Evolutionary conservation across 352 stramenopile species (phyloP).

Genomic region (Pythium monospermum): DNA sequence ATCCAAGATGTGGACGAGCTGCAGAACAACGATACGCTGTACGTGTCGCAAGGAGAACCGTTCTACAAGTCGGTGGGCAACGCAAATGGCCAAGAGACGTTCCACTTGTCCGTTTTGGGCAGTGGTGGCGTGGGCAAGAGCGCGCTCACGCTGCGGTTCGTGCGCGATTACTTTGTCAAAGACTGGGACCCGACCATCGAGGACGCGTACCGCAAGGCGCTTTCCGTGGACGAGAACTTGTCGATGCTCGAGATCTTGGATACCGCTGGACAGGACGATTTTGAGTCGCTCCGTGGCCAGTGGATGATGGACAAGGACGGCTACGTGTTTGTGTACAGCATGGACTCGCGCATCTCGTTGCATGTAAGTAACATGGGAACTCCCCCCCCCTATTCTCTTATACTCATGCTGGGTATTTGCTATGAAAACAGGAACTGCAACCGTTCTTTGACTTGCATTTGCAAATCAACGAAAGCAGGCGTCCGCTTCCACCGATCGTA

Average conservation of each 20-base stretch:
- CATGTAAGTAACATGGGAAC: slow-evolving; percentile 41
- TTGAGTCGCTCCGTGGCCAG: slow-evolving; percentile 82
- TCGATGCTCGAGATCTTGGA: slow-evolving; percentile 90
- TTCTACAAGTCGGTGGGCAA: slow-evolving; percentile 79
- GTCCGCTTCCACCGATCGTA: slow-evolving; percentile 76
- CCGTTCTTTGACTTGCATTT: slow-evolving; percentile 85
- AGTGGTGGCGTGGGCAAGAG: slow-evolving; percentile 89
- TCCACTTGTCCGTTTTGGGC: slow-evolving; percentile 85
- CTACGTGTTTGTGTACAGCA: slow-evolving; percentile 90
- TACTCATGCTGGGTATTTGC: neutral
- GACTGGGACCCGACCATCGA: slow-evolving; percentile 92
- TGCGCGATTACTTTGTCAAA: slow-evolving; percentile 88
- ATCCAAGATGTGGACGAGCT: slow-evolving; percentile 85
- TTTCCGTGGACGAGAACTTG: slow-evolving; percentile 78
- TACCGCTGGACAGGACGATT: slow-evolving; percentile 88
- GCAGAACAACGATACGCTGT: slow-evolving; percentile 87
- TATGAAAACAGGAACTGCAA: slow-evolving; percentile 61
- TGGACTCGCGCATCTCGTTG: slow-evolving; percentile 84
- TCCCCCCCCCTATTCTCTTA: neutral
- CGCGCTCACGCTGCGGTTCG: slow-evolving; percentile 86
- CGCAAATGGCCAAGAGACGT: slow-evolving; percentile 71
- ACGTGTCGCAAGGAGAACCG: slow-evolving; percentile 75
- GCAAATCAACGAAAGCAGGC: slow-evolving; percentile 85
- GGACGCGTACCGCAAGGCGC: slow-evolving; percentile 87
- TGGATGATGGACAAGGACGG: slow-evolving; percentile 92